Evolutionary conservation across 129 eudicot species (phyloP), one percentile per base, ranked within the genome.

Genomic region (Tagetes patula): DNA sequence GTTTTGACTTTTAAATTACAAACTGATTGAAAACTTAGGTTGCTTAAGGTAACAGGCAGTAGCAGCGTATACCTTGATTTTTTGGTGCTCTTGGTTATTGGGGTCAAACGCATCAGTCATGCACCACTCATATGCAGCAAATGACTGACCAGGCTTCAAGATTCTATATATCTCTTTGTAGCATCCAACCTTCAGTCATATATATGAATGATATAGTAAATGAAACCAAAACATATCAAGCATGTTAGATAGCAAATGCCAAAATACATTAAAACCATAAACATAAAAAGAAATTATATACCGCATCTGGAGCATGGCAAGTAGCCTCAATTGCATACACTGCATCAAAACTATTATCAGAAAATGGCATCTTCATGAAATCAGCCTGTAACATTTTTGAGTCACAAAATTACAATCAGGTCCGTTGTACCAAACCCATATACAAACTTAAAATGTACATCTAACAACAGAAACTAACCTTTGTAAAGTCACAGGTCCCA

Each of bases 91-190:
- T 77, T 80, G 48, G 75, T 90, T 90, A 76, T 82, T 86, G 43
- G 96, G 91, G 80, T 94, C 96, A 80, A 68, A 94, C 41, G 97
- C 82, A 78, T 88, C 94, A 32, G 99, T 94, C 96, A 94, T 94
- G 86, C 99, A 90, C 99, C 99, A 94, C 50, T 90, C 97, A 38
- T 94, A 90, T 63, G 96, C 97, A 67, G 99, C 97, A 83, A 94
- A 94, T 49, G 85, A 85, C 70, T 94, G 97, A 34, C 99, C 99
- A 32, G 99, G 99, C 84, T 94, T 90, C 78, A 94, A 78, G 50
- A 94, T 96, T 82, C 98, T 77, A 60, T 49, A 94, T 64, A 94
- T 85, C 85, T 94, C 98, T 76, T 82, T 86, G 77, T 90, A 94
- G 88, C 93, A 86, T 63, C 93, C 96, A 82, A 94, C 96, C 99